Evolutionary conservation across 441 rosid genomes (phyloP).

Genomic region (Adansonia gregorii): DNA sequence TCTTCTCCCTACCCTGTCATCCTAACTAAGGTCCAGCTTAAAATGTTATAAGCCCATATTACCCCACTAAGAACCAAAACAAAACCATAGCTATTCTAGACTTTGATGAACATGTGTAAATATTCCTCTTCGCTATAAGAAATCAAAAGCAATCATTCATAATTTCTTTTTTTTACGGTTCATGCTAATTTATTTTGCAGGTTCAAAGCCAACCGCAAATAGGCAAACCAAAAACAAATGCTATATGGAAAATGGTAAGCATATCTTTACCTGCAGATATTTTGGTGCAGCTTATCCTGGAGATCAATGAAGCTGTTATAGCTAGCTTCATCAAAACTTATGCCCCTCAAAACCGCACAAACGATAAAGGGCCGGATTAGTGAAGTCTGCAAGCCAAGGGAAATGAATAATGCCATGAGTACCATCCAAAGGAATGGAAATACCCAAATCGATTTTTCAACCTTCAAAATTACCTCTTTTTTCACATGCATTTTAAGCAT

Average conservation of each 20-base stretch:
- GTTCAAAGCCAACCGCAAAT: background rate
- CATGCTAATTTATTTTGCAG: background rate
- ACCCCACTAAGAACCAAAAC: background rate
- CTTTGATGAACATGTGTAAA: background rate
- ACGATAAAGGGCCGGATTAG: constrained; percentile 71
- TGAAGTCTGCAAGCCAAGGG: constrained; percentile 58
- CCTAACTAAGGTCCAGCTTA: background rate
- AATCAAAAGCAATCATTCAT: background rate
- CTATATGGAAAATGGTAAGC: constrained; percentile 2
- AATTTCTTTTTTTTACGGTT: background rate
- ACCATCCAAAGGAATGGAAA: constrained; percentile 12
- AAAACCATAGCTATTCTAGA: background rate
- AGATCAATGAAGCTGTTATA: constrained; percentile 97
- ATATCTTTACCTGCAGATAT: constrained; percentile 75
- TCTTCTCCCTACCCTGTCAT: background rate
- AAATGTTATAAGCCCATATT: background rate
- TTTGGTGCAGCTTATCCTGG: constrained; percentile 97
- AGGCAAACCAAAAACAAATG: background rate
- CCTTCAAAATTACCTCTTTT: constrained; percentile 56
- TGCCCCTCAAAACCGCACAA: constrained; percentile 85
- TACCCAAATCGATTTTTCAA: constrained; percentile 8
- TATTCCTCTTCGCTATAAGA: background rate
- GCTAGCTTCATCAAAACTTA: constrained; percentile 81
- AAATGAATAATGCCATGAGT: background rate
- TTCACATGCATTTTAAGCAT: constrained; percentile 76